Evolutionary conservation across 2,329 filamentous ascomycete species (phyloP), one percentile per base, ranked within the genome.

Genomic region (Diaporthe helianthi): DNA sequence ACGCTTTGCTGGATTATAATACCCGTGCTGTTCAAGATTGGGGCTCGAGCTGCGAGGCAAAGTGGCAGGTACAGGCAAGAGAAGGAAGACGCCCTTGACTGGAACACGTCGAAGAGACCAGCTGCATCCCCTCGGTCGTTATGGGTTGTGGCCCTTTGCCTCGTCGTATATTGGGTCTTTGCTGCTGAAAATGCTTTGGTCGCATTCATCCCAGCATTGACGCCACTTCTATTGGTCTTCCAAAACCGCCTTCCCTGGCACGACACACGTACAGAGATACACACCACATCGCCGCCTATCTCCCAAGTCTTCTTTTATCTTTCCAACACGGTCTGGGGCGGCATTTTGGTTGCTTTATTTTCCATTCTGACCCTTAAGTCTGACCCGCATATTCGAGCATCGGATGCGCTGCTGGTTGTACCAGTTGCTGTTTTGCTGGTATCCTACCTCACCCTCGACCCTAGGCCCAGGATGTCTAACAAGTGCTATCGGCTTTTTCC

Each of bases 1-100:
- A 58, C 74, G 1, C n/a, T 79, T 1, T 76, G 76, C 19, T 81
- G 80, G 79, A 38, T 69, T 1, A 13, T 76, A 4, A 36, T 80
- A 24, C 75, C 78, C 0, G 7, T 73, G 6, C 7, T 80, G 1
- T 73, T 61, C 46, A 68, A 49, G 36, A 1, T 24, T 41, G 33
- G 26, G 36, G 44, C n/a, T n/a, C n/a, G n/a, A n/a, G n/a, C 44
- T n/a, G 19, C 54, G 22, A 46, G 24, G 2, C 41, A 76, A 36
- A n/a, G 7, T 33, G 31, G 31, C 29, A 47, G 53, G 60, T 51
- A 33, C 24, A 24, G 47, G 68, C 53, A 47, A 26, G 24, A 31
- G 29, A 44, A 54, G 19, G 22, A 41, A 24, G 63, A 65, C 17
- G 9, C 53, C 7, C 31, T 54, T n/a, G 24, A 12, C 24, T 53